Conservation (phyloP, 2,329 filamentous ascomycete species). For the Sporothrix euskadiensis region DNA sequence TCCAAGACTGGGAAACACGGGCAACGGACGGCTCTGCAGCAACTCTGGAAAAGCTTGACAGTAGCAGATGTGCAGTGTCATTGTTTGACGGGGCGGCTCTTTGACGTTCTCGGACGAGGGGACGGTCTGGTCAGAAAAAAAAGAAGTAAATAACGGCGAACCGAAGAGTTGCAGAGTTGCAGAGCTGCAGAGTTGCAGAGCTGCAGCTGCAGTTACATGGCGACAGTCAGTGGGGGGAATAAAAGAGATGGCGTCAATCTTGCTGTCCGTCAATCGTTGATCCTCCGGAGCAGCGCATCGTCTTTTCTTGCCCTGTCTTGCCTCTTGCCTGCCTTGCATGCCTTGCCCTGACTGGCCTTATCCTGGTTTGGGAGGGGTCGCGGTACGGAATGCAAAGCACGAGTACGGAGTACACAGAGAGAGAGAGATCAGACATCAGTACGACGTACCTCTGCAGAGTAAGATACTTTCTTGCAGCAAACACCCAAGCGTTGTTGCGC, state of each 20-base stretch:
- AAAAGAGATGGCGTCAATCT: neutral
- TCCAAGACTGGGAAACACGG: neutral
- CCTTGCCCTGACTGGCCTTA: neutral
- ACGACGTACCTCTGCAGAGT: no score
- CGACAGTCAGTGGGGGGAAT: neutral
- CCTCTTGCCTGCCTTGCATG: neutral
- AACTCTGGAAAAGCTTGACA: slow-evolving; percentile 2
- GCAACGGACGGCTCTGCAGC: slow-evolving; percentile 12
- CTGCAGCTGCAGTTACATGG: neutral
- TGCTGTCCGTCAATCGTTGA: slow-evolving; percentile 6
- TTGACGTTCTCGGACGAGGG: slow-evolving; percentile 8
- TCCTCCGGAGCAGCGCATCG: slow-evolving; percentile 15
- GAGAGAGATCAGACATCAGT: no score
- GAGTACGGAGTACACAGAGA: no score
- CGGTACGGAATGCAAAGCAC: no score
- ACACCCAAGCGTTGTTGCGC: neutral
- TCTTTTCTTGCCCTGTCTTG: neutral
- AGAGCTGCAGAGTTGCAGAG: slow-evolving; percentile 2
- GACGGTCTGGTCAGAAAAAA: neutral
- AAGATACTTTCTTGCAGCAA: neutral
- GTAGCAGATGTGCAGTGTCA: neutral
- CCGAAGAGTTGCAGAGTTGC: neutral
- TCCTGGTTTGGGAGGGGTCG: slow-evolving; percentile 1
- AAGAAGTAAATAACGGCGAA: slow-evolving; percentile 1
- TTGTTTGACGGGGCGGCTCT: neutral